Evolutionary conservation across 768 basidiomycete genomes (phyloP), one percentile per base, ranked within the genome.

Genomic region (Boletus bicolor): DNA sequence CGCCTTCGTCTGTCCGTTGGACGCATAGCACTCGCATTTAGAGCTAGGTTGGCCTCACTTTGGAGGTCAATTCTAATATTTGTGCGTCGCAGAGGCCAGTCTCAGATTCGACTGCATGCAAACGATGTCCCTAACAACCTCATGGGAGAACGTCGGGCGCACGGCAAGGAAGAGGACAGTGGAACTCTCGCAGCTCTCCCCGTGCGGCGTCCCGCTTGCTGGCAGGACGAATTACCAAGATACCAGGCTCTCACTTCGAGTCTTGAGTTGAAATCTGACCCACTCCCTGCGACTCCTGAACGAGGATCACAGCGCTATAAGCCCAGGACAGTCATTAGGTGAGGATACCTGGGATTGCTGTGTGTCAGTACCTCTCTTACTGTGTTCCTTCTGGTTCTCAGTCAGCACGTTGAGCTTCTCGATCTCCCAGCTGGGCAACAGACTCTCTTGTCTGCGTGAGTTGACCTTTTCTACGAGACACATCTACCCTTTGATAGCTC

Each of bases 261-360:
- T 12, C 14, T 14, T 3, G 21, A n/a, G 11, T 24, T 39, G 14
- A n/a, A 44, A 7, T 44, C 21, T 5, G 10, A 30, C 12, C 30
- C n/a, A 24, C 0, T 43, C 3, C 41, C 59, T 14, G 45, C 54
- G 7, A 62, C 44, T 21, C 64, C 55, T 1, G 63, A 57, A 6
- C 7, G 32, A n/a, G 52, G 26, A 17, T 65, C 59, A 37, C 55
- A 34, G 44, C 45, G 62, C 7, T 64, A 65, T 43, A 21, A 35
- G 6, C 12, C 14, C 6, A 54, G 24, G 59, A 32, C 19, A 17
- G 36, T 35, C 11, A 35, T 44, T 9, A 41, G 8, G 61, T 60
- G 47, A 11, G 53, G 9, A n/a, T 26, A 7, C n/a, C 26, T 17
- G 17, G 11, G 11, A 12, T 35, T 37, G 1, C 5, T 28, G 15